These are phyloP conservation scores for Solanum paucissectum DNA, from an alignment of 257 asterid species.

Conservation along the genomic window DNA sequence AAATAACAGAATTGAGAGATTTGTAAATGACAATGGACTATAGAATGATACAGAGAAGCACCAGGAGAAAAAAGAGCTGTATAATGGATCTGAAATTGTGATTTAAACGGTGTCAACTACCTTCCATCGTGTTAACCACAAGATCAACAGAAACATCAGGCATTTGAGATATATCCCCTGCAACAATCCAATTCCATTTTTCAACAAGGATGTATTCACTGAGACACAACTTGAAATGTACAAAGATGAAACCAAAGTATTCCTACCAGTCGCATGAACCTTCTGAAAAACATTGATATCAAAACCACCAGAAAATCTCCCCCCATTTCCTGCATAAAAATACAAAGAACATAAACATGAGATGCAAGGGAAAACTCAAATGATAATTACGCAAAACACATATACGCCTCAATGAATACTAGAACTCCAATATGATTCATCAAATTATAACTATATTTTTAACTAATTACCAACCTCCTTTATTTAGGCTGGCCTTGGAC, in stretches of 20 bases:
- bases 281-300: slow-evolving; percentile 80
- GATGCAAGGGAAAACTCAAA: background rate
- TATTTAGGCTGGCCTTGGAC: background rate
- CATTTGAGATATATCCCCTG: slow-evolving; percentile 66
- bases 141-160: slow-evolving; percentile 62
- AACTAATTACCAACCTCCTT: background rate
- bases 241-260: background rate
- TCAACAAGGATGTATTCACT: background rate
- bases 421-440: background rate
- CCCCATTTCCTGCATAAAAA: slow-evolving; percentile 47
- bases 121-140: slow-evolving; percentile 58
- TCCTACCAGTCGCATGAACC: slow-evolving; percentile 60
- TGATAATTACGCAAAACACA: background rate
- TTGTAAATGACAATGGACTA: background rate
- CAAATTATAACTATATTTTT: background rate
- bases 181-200: slow-evolving; percentile 8
- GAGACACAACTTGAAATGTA: background rate
- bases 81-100: background rate
- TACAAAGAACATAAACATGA: slow-evolving; percentile 5
- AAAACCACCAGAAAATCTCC: slow-evolving; percentile 86
- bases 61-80: background rate
- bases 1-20: background rate
- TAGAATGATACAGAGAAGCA: background rate
- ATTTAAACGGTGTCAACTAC: slow-evolving; percentile 20
- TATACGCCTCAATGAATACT: background rate